Evolutionary conservation across 2,329 filamentous ascomycete species (phyloP).

Genomic region (Aspergillus udagawae): DNA sequence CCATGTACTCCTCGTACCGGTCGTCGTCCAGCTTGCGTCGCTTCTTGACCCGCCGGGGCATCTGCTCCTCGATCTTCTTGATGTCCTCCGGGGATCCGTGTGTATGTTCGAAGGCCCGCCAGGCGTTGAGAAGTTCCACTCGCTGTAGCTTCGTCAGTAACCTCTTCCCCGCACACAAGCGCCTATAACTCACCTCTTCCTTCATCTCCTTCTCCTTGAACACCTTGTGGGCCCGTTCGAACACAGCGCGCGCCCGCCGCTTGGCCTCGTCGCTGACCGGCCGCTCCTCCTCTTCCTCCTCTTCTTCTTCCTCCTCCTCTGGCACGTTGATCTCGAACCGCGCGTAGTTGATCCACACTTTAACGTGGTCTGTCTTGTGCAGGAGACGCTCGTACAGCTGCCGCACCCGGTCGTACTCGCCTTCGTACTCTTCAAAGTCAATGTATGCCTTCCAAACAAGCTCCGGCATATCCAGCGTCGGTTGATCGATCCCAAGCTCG

Average conservation of each 20-base stretch:
- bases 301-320: slow-evolving; percentile 64
- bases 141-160: slow-evolving; percentile 49
- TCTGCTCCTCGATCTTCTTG: slow-evolving; percentile 82
- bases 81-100: slow-evolving; percentile 73
- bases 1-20: slow-evolving; percentile 92
- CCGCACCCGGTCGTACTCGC: slow-evolving; percentile 79
- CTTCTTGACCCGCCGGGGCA: slow-evolving; percentile 92
- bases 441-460: slow-evolving; percentile 97
- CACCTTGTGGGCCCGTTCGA: slow-evolving; percentile 76
- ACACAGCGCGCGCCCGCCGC: slow-evolving; percentile 73
- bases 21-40: slow-evolving; percentile 87
- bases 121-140: slow-evolving; percentile 85
- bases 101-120: slow-evolving; percentile 85
- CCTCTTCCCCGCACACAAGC: neutral
- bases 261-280: slow-evolving; percentile 79
- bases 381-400: slow-evolving; percentile 84
- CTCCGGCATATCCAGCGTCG: slow-evolving; percentile 91
- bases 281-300: slow-evolving; percentile 54
- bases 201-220: slow-evolving; percentile 90
- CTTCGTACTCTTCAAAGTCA: slow-evolving; percentile 95
- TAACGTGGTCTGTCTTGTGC: slow-evolving; percentile 95
- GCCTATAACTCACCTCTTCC: slow-evolving; percentile 60
- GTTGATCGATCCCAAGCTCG: slow-evolving; percentile 80
- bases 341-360: slow-evolving; percentile 99
- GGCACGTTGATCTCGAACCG: slow-evolving; percentile 95